Evolutionary conservation across 345 rosid genomes (phyloP).

Genomic region (Hypericum androsaemum): DNA sequence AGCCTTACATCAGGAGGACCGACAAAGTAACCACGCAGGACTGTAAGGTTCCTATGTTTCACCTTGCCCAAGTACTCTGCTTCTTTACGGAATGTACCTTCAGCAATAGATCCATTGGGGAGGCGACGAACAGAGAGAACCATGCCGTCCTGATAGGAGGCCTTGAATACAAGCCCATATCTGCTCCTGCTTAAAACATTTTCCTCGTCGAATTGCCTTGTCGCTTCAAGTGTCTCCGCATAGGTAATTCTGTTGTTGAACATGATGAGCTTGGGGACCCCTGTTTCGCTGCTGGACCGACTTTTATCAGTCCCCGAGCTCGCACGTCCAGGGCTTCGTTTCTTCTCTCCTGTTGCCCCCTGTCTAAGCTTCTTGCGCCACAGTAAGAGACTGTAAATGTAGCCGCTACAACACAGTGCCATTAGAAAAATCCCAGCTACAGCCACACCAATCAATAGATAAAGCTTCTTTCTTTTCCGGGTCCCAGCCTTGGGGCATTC

Average conservation of each 20-base stretch:
- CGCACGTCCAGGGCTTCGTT: slow-evolving; percentile 70
- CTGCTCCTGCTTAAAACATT: slow-evolving; percentile 76
- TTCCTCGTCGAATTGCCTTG: slow-evolving; percentile 84
- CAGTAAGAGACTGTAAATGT: slow-evolving; percentile 61
- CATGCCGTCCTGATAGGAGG: slow-evolving; percentile 78
- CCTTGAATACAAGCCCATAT: slow-evolving; percentile 76
- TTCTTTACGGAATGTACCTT: slow-evolving; percentile 68
- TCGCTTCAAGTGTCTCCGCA: slow-evolving; percentile 81
- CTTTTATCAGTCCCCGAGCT: slow-evolving; percentile 73
- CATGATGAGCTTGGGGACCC: slow-evolving; percentile 88
- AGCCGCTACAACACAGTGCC: slow-evolving; percentile 75
- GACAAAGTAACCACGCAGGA: slow-evolving; percentile 77
- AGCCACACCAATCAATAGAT: slow-evolving; percentile 45
- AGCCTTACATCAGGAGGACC: slow-evolving; percentile 75
- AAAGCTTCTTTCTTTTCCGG: slow-evolving; percentile 42
- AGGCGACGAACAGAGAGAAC: slow-evolving; percentile 78
- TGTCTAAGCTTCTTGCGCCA: slow-evolving; percentile 78
- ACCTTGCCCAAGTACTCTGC: slow-evolving; percentile 74
- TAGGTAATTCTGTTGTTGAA: slow-evolving; percentile 82
- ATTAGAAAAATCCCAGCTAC: slow-evolving; percentile 49
- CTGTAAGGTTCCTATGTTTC: slow-evolving; percentile 79
- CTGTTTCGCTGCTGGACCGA: slow-evolving; percentile 65
- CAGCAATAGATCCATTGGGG: slow-evolving; percentile 51
- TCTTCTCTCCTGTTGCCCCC: slow-evolving; percentile 69
- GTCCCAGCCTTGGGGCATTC: slow-evolving; percentile 33